Percentiles rank a stretch among this genome's conserved stretches.
These are phyloP conservation scores for Talaromyces rugulosus DNA, from an alignment of 2,329 filamentous ascomycete species.

Conservation along the genomic window DNA sequence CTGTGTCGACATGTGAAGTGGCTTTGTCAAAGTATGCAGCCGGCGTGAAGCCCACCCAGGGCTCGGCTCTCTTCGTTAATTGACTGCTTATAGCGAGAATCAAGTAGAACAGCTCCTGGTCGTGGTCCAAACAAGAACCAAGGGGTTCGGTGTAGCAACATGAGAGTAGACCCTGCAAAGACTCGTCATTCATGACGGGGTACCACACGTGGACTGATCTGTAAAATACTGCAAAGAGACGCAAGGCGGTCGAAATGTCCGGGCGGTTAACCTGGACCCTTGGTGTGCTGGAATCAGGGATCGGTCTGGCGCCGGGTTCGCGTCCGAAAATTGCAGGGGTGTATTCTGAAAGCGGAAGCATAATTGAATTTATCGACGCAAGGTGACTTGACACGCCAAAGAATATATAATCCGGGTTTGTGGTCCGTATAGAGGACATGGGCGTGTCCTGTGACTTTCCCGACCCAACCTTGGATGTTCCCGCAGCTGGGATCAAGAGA, in stretches of 20 bases:
- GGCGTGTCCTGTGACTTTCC: too few relatives aligned
- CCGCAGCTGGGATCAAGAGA: conserved; percentile 2
- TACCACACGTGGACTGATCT: conserved; percentile 7
- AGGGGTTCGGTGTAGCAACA: conserved; percentile 4
- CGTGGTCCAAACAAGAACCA: conserved; percentile 1
- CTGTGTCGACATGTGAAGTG: conserved; percentile 2
- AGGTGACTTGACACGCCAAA: conserved; percentile 5
- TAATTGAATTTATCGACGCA: conserved; percentile 5
- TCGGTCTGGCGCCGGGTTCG: background rate
- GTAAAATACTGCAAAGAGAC: conserved; percentile 3
- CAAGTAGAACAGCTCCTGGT: conserved; percentile 6
- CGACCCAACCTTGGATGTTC: background rate
- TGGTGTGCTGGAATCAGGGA: background rate
- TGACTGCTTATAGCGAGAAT: conserved; percentile 6
- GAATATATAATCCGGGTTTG: conserved; percentile 1
- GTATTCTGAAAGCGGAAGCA: background rate
- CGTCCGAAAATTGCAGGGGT: background rate
- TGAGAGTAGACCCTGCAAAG: conserved; percentile 2
- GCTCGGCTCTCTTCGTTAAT: conserved; percentile 5
- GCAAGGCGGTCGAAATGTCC: conserved; percentile 2
- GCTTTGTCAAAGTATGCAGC: conserved; percentile 5
- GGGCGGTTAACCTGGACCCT: background rate
- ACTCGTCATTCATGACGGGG: conserved; percentile 3
- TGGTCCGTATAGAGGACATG: conserved; percentile 1
- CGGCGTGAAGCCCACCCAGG: background rate